Base-by-base conservation (phyloP, 176 grass and related monocot species). In the Chrysopogon serrulatus region DNA sequence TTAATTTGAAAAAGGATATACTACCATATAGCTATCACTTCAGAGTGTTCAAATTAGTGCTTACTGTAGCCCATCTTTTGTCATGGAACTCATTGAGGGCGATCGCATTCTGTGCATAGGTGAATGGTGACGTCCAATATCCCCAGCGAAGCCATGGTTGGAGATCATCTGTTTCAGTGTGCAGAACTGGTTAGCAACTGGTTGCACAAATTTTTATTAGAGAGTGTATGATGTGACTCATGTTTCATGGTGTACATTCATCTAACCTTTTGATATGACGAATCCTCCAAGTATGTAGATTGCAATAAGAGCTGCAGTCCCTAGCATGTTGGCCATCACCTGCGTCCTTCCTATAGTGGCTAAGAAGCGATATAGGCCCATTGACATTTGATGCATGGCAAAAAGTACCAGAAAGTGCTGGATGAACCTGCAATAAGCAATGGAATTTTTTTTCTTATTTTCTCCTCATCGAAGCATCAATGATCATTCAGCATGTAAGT, bases 381-480 rank as follows among this genome's bases (percentile, higher is more conserved):
- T 90, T 63, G 96, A 93, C 91, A 98, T 92, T 88, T 98, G 96
- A 86, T 98, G 93, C 87, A 95, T 82, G 61, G 72, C 85, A 76
- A 98, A 81, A 80, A 98, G 85, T 65, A 90, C 80, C 39, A 98
- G 11, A 72, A 90, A 98, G 32, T 98, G 96, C 82, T 85, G 82
- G 71, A 98, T 74, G 71, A 98, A 95, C 79, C 96, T 98, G 84
- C 47, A 47, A 86, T 37, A 71, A 80, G 54, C 37, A 78, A 69
- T 70, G 21, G 36, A 84, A 79, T 4, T 41, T 40, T 69, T 74
- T 67, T 19, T 74, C 28, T 73, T 77, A 85, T 24, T 76, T 37
- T 9, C 8, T 10, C 26, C 53, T 80, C n/a, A 66, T 78, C 81
- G 47, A 70, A 48, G 19, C 33, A 65, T n/a, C 62, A 35, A 11